These are phyloP conservation scores for Phaffia rhodozyma DNA, from an alignment of 1,284 basidiomycete species.

Conservation along the genomic window DNA sequence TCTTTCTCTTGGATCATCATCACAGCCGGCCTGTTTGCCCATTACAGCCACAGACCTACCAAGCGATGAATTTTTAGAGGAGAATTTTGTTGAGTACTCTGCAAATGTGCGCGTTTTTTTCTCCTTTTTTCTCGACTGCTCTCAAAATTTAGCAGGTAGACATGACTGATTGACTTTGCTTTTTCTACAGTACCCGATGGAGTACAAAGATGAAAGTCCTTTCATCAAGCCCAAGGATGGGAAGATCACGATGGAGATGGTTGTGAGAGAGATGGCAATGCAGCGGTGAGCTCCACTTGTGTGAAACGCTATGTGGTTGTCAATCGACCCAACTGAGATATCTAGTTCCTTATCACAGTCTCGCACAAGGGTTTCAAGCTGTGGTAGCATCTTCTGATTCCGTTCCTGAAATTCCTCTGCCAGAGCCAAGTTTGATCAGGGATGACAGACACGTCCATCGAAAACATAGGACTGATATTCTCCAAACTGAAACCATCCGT, in stretches of 20 bases:
- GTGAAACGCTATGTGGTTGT: not conserved
- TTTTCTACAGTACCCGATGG: constrained; percentile 10
- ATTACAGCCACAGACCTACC: constrained; percentile 17
- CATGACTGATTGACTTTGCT: not conserved
- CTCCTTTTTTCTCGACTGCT: too few relatives aligned
- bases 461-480: not conserved
- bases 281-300: not conserved
- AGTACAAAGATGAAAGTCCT: constrained; percentile 12
- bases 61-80: not conserved
- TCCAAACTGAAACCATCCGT: too few relatives aligned
- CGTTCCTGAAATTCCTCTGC: not conserved
- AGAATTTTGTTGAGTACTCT: too few relatives aligned
- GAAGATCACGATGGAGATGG: constrained; percentile 7
- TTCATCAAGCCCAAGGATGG: constrained; percentile 6
- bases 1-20: not conserved
- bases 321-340: not conserved
- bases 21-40: constrained; percentile 15
- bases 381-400: constrained; percentile 6
- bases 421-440: not conserved
- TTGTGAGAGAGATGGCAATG: constrained; percentile 10
- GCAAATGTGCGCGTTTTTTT: too few relatives aligned
- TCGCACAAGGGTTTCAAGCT: constrained; percentile 18
- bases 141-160: too few relatives aligned
- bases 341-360: not conserved
- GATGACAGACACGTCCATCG: not conserved